Evolutionary conservation across 371 early-diverging fungal genomes (phyloP).

Genomic region (Thermomucor indicae-seudaticae): DNA sequence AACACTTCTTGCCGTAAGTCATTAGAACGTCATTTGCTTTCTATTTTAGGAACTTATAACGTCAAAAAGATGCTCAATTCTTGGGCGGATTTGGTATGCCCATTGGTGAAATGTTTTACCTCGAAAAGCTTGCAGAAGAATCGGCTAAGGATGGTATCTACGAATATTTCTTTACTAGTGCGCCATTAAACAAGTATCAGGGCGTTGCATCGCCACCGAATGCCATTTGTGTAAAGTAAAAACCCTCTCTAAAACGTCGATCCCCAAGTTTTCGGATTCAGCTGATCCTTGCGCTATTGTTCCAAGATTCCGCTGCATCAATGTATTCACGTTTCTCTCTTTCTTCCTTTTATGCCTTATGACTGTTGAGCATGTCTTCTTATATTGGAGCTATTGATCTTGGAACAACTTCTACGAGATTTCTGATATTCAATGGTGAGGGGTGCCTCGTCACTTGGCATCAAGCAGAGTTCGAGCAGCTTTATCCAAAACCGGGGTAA

Average conservation of each 20-base stretch:
- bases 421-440: conserved; percentile 80
- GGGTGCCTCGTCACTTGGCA: conserved; percentile 70
- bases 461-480: conserved; percentile 77
- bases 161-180: conserved; percentile 38
- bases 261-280: too few relatives aligned
- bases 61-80: conserved; percentile 20
- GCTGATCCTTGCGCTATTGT: background rate
- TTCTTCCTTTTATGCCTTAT: background rate
- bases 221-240: conserved; percentile 43
- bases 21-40: background rate
- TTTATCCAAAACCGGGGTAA: conserved; percentile 75
- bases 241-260: too few relatives aligned
- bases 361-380: background rate
- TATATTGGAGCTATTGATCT: conserved; percentile 89
- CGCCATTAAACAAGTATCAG: conserved; percentile 36
- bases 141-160: conserved; percentile 30
- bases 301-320: too few relatives aligned
- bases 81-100: conserved; percentile 40
- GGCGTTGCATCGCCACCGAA: conserved; percentile 44
- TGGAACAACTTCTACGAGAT: conserved; percentile 89
- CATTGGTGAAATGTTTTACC: conserved; percentile 40
- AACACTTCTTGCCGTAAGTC: conserved; percentile 20
- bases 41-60: background rate
- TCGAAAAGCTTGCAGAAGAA: conserved; percentile 36
- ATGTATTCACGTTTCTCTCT: background rate